These are phyloP conservation scores for Paramecium tetraurelia DNA, from an alignment of 73 alveolate genomes.

Conservation along the genomic window DNA sequence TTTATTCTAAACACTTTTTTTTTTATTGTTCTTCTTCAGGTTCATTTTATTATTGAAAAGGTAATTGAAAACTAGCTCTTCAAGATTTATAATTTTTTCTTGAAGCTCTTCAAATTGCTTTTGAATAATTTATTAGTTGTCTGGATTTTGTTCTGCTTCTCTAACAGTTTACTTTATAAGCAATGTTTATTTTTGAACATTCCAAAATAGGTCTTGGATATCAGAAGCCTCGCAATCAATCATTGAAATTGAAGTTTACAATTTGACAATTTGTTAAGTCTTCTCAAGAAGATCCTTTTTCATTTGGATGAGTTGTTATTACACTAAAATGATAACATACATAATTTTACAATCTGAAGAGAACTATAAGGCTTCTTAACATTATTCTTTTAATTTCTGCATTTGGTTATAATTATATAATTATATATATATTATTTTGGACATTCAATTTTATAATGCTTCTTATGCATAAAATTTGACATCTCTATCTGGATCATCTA, in stretches of 20 bases:
- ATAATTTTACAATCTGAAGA: not conserved
- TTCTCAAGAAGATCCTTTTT: not conserved
- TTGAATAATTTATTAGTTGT: not conserved
- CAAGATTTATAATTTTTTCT: not conserved
- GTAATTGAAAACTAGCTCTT: not conserved
- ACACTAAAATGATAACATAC: not conserved
- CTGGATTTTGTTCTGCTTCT: not conserved
- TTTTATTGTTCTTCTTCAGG: not conserved
- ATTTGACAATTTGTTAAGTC: not conserved
- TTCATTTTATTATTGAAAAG: not conserved
- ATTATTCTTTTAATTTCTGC: constrained; percentile 12
- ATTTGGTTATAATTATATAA: not conserved
- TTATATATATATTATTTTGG: not conserved
- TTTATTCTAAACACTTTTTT: not conserved
- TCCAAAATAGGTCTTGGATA: not conserved
- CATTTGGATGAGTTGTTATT: not conserved
- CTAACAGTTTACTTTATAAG: not conserved
- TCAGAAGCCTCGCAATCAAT: not conserved
- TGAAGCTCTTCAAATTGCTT: not conserved
- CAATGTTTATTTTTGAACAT: not conserved
- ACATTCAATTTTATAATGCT: constrained; percentile 67
- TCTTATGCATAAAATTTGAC: constrained; percentile 83
- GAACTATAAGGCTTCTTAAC: not conserved
- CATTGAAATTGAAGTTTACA: not conserved
- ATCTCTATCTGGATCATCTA: constrained; percentile 83